Percentiles rank a stretch among this genome's conserved stretches.
phyloP scores from a whole-genome alignment of 345 rosid genomes.

The Lumnitzera littorea region DNA sequence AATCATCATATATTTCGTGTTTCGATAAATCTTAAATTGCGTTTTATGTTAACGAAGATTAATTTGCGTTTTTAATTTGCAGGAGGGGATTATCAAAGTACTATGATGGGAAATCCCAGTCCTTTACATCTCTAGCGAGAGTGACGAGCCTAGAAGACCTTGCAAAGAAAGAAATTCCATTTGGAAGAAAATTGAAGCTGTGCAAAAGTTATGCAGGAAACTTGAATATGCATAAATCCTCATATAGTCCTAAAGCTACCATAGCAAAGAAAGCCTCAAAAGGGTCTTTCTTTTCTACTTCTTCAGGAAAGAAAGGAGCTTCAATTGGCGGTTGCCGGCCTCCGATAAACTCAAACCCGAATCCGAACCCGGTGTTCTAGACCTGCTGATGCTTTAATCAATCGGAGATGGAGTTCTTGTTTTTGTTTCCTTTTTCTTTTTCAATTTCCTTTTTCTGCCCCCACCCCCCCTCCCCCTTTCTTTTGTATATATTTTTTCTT shows the following conservation, averaged over 20 bases:
- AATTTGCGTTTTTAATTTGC: slow-evolving; percentile 3
- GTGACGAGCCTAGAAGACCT: slow-evolving; percentile 58
- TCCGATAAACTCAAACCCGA: not conserved
- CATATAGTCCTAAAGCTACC: slow-evolving; percentile 29
- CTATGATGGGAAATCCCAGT: slow-evolving; percentile 73
- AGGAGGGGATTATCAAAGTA: slow-evolving; percentile 76
- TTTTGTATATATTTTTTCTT: no score
- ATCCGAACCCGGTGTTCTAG: not conserved
- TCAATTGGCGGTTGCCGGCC: not conserved
- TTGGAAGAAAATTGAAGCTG: slow-evolving; percentile 22
- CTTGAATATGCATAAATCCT: slow-evolving; percentile 20
- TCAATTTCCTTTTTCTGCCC: no score
- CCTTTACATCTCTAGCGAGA: slow-evolving; percentile 67
- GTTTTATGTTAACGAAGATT: not conserved
- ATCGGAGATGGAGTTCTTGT: no score
- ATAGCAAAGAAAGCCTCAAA: not conserved
- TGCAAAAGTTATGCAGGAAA: slow-evolving; percentile 47
- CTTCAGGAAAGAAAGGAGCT: not conserved
- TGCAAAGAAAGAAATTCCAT: slow-evolving; percentile 35
- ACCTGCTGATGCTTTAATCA: not conserved
- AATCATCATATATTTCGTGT: not conserved
- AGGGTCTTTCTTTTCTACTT: not conserved
- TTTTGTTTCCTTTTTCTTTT: no score
- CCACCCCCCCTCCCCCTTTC: no score
- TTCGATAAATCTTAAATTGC: not conserved